Evolutionary conservation across 2,329 filamentous ascomycete species (phyloP).

Genomic region (Penicillium decumbens): DNA sequence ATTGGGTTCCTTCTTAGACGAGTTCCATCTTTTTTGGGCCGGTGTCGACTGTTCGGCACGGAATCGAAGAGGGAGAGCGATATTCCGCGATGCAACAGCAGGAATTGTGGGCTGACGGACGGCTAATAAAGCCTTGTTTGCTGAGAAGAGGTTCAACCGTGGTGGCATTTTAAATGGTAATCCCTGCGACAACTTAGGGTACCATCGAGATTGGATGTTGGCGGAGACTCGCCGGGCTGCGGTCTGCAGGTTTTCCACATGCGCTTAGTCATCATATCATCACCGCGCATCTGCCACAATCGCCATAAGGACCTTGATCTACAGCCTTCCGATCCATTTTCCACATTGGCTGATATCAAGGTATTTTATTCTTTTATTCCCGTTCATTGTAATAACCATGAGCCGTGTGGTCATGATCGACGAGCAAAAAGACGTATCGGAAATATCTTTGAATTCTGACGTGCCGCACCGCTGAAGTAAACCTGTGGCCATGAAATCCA

Average conservation of each 20-base stretch:
- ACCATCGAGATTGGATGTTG: constrained; percentile 6
- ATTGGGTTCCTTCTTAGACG: constrained; percentile 28
- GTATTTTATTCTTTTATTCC: not conserved
- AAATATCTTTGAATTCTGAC: not conserved
- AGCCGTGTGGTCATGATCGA: not conserved
- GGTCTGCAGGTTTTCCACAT: constrained; percentile 20
- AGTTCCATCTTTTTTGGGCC: constrained; percentile 33
- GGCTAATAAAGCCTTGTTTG: constrained; percentile 29
- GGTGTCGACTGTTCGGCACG: constrained; percentile 13
- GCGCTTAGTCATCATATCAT: constrained; percentile 18
- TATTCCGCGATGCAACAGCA: constrained; percentile 19
- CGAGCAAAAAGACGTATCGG: not conserved
- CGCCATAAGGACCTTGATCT: not conserved
- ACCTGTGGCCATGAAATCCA: not conserved
- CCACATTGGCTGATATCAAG: not conserved
- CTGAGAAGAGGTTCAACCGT: constrained; percentile 48
- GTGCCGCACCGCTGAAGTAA: not conserved
- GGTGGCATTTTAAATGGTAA: constrained; percentile 48
- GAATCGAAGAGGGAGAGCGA: constrained; percentile 24
- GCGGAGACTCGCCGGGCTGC: constrained; percentile 12
- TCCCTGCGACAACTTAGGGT: not conserved
- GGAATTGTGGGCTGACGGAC: constrained; percentile 30
- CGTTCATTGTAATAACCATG: not conserved
- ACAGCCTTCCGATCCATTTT: not conserved
- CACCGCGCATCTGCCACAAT: constrained; percentile 1